phyloP scores from a whole-genome alignment of 2,329 filamentous ascomycete genomes.

The Diplodia seriata region DNA sequence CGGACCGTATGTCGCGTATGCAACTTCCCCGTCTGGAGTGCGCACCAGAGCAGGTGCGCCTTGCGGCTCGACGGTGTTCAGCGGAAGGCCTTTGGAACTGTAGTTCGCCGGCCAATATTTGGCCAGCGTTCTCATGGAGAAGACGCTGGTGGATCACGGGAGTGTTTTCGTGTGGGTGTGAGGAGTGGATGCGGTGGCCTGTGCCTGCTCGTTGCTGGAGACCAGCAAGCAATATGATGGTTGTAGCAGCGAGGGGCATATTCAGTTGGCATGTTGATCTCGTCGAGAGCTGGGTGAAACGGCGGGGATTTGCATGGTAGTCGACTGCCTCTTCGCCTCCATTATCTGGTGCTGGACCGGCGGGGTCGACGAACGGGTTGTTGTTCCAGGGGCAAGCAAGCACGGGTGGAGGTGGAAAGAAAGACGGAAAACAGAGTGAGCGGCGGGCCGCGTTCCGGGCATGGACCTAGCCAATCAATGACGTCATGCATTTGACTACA shows the following conservation, averaged over 20 bases:
- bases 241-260: not conserved
- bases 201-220: too few species aligned
- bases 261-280: not conserved
- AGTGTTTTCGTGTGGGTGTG: too few species aligned
- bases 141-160: constrained; percentile 34
- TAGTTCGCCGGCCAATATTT: too few species aligned
- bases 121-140: too few species aligned
- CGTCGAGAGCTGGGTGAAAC: not conserved
- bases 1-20: too few species aligned
- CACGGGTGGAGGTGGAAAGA: not conserved
- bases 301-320: too few species aligned
- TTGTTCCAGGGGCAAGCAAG: not conserved
- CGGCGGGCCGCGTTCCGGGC: constrained; percentile 3
- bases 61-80: too few species aligned
- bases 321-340: not conserved
- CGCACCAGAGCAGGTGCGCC: too few species aligned
- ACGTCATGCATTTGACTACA: not conserved
- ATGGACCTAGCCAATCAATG: not conserved
- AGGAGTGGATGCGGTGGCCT: not conserved
- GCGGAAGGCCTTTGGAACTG: constrained; percentile 53
- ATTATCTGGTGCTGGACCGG: too few species aligned
- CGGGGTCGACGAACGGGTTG: too few species aligned
- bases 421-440: not conserved
- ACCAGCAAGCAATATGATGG: not conserved
- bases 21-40: too few species aligned